Evolutionary conservation across 1,139 yeast genomes (phyloP).

Genomic region (Yamadazyma kanchanaburiensis): DNA sequence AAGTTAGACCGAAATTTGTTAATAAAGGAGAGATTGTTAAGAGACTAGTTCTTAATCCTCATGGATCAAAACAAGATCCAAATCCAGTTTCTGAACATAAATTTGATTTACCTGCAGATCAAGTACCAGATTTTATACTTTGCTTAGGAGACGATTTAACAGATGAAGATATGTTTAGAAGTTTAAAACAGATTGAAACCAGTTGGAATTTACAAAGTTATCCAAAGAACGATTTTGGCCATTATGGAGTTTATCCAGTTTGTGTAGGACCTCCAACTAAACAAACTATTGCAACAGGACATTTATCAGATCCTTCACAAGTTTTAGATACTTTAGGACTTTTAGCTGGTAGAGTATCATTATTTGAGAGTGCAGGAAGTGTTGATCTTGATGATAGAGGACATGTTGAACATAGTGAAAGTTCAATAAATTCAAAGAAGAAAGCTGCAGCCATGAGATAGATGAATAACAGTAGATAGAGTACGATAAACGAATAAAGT

Average conservation of each 20-base stretch:
- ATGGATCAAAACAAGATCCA: constrained; percentile 46
- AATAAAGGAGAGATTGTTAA: constrained; percentile 97
- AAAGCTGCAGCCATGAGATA: constrained; percentile 25
- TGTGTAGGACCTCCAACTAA: constrained; percentile 96
- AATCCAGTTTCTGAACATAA: constrained; percentile 20
- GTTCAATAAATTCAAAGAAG: constrained; percentile 40
- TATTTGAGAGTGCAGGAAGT: constrained; percentile 74
- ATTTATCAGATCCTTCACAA: constrained; percentile 79
- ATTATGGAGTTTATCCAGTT: constrained; percentile 76
- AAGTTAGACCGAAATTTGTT: constrained; percentile 89
- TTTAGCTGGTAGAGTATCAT: constrained; percentile 69
- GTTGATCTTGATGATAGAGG: constrained; percentile 76
- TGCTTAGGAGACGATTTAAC: constrained; percentile 96
- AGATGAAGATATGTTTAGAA: constrained; percentile 94
- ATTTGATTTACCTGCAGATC: constrained; percentile 36
- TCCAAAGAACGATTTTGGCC: constrained; percentile 43
- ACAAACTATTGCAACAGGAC: constrained; percentile 83
- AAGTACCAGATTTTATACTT: constrained; percentile 75
- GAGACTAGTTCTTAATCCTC: constrained; percentile 63
- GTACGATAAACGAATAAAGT: too few species aligned
- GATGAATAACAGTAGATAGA: background rate
- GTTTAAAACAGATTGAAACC: constrained; percentile 59
- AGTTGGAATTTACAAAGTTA: constrained; percentile 38
- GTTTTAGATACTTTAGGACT: constrained; percentile 84
- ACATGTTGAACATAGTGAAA: constrained; percentile 49